Evolutionary conservation across 805 yeast species (phyloP), one percentile per base, ranked within the genome.

Genomic region (Yarrowia porcina): DNA sequence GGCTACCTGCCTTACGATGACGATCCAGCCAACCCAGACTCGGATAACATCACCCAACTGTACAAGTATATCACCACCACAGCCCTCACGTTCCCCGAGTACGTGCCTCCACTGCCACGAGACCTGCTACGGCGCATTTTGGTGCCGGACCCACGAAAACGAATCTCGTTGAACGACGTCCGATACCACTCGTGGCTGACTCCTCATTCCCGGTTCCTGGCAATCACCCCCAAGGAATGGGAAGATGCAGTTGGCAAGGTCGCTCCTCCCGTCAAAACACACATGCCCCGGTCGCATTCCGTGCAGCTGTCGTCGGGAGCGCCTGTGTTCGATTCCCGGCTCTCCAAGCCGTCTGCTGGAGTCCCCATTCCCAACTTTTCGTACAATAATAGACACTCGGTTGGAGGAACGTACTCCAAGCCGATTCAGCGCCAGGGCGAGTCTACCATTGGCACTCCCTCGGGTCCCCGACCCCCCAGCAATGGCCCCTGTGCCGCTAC

Each of bases 1-100:
- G 99, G 99, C 1, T 94, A 94, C 74, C 80, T 94, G 65, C 99
- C 99, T 0, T 94, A 90, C 79, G 99, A 94, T 72, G 99, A 94
- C 74, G 99, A 94, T 73, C 94, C 97, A 20, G 87, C 88, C 62
- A 94, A 94, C 71, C 98, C 97, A 35, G 97, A 93, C 72, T 97
- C 97, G 59, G 89, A 92, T 63, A 96, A 94, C 74, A 93, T 94
- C 71, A 89, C 92, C 21, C 86, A 88, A 71, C 79, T 94, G 65
- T 94, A 94, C 76, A 89, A 87, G 71, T 94, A 94, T 76, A 94
- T 94, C 67, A 90, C 97, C 23, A 81, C 86, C 59, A 90, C 97
- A 1, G 90, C 97, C 4, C 79, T 94, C 69, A 94, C 97, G 4
- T 94, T 94, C 75, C 99, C 99, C 0, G 97, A 92, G 73, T 92